phyloP scores from a whole-genome alignment of 2,329 filamentous ascomycete species.

The Aspergillus spinulosporus region DNA sequence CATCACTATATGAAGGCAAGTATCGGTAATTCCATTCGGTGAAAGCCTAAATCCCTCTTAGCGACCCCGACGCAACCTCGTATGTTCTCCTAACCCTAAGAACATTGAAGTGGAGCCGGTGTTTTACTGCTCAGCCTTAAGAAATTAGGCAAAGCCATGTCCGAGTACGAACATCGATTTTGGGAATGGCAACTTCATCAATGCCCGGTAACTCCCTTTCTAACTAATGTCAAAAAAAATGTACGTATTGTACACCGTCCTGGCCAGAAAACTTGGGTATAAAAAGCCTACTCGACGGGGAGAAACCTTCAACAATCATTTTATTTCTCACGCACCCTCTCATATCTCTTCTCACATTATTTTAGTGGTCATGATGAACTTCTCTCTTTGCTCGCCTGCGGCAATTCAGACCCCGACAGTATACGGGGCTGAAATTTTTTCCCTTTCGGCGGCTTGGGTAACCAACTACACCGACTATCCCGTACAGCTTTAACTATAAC shows the following conservation, averaged over 20 bases:
- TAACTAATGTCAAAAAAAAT: background rate
- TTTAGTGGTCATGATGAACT: background rate
- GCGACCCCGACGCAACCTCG: no score
- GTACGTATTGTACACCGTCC: background rate
- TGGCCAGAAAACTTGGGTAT: background rate
- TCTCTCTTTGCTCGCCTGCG: background rate
- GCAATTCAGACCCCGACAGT: conserved; percentile 16
- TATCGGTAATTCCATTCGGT: no score
- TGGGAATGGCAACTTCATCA: background rate
- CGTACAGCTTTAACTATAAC: conserved; percentile 14
- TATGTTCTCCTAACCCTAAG: no score
- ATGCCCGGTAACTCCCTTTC: background rate
- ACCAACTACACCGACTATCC: conserved; percentile 18
- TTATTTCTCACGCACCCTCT: no score
- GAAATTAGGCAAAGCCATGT: background rate
- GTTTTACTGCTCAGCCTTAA: background rate
- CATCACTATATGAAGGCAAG: no score
- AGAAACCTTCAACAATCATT: background rate
- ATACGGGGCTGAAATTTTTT: conserved; percentile 23
- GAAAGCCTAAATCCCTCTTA: no score
- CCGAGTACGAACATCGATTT: background rate
- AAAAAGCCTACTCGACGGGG: background rate
- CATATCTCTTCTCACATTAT: background rate
- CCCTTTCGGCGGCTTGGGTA: conserved; percentile 19
- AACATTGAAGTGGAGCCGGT: no score